These are phyloP conservation scores for Geotrichum fermentans DNA, from an alignment of 1,139 yeast species.

Conservation along the genomic window DNA sequence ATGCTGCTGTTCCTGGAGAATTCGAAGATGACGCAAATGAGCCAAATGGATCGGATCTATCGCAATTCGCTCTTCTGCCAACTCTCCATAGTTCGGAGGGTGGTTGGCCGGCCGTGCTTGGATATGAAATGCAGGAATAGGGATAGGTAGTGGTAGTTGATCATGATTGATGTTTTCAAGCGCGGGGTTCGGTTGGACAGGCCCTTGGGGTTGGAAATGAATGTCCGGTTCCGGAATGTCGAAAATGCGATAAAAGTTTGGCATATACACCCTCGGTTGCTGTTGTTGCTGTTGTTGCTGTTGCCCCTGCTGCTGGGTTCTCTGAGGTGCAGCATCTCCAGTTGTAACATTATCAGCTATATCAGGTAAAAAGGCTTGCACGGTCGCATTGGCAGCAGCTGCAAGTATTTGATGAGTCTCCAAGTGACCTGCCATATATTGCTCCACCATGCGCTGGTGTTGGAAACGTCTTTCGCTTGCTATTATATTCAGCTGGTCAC, in stretches of 20 bases:
- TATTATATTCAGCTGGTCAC: slow-evolving; percentile 52
- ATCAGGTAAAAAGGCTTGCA: neutral
- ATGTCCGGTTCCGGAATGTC: neutral
- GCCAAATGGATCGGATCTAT: neutral
- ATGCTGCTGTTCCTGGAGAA: slow-evolving; percentile 14
- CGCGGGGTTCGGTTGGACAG: too few relatives aligned
- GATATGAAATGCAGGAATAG: too few relatives aligned
- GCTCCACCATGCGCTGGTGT: neutral
- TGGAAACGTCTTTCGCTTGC: slow-evolving; percentile 4
- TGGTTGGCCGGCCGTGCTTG: too few relatives aligned
- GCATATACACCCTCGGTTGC: neutral
- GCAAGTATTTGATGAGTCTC: neutral
- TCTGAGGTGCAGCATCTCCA: too few relatives aligned
- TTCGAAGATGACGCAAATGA: slow-evolving; percentile 3
- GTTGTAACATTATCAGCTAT: too few relatives aligned
- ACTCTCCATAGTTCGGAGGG: too few relatives aligned
- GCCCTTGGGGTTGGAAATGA: neutral
- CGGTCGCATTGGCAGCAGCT: neutral
- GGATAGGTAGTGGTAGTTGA: too few relatives aligned
- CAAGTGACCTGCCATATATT: neutral
- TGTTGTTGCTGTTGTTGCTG: slow-evolving; percentile 2
- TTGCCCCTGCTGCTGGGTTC: neutral
- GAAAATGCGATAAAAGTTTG: neutral
- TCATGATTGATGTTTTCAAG: too few relatives aligned
- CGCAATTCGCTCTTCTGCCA: too few relatives aligned